Base-by-base conservation (phyloP, 305 asterid species). In the Solanum hybrid region DNA sequence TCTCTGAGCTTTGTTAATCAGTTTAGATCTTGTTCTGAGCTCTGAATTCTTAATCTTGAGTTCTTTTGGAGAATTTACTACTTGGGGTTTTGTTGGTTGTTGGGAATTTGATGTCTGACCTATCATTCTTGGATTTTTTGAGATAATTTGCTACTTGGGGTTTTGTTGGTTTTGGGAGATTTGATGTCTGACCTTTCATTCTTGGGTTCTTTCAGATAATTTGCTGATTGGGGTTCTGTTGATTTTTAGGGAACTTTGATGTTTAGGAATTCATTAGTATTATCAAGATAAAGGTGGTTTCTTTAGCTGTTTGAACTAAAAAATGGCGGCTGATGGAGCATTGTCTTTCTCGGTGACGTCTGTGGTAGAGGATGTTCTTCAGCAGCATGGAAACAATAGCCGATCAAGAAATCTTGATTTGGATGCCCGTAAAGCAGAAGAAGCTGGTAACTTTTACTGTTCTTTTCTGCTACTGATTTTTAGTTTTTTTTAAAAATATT, bases 301-400 rank as follows among this genome's bases (percentile, higher is more conserved):
- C 26, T 84, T 15, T 51, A 24, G 86, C 19, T 56, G n/a, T 60
- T 82, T 45, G 66, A 84, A 31, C 10, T 10, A 32, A 22, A 42
- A 32, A 29, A 90, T 90, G 91, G 90, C 89, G 10, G 37, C 87
- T 60, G 37, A 90, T 66, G 89, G 85, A 75, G 87, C 88, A 78
- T 90, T 90, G 77, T 91, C 95, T 78, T 93, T 94, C 88, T 94
- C 96, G 10, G 95, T 93, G 90, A 96, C 96, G 78, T 97, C 99
- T 40, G 95, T 95, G 42, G 98, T 95, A 91, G 99, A 97, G 93
- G 98, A 94, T 95, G 99, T 97, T 91, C 97, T 97, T 88, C 98
- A 96, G 88, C 99, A 95, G 93, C 99, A 96, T 90, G 99, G 94
- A 11, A 29, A 31, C 6, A 84, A 51, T 7, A 90, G 87, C 89